Percentiles rank a stretch among this genome's conserved stretches.
These are phyloP conservation scores for Lachnum nothofagi DNA, from an alignment of 2,329 filamentous ascomycete genomes.

Conservation along the genomic window DNA sequence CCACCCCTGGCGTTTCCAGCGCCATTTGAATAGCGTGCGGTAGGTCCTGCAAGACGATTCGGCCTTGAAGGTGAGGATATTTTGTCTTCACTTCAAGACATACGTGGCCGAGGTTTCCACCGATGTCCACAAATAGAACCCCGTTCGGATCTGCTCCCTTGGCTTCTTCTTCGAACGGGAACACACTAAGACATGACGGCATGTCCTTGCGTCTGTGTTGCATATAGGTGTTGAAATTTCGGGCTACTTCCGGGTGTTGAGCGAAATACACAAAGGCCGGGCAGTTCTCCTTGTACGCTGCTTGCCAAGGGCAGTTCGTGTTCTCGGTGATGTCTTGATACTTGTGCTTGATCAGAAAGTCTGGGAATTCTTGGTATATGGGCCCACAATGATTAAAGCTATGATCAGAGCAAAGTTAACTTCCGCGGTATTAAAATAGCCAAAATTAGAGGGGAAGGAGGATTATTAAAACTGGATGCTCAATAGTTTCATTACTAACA, in stretches of 20 bases:
- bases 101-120: slow-evolving; percentile 39
- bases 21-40: slow-evolving; percentile 28
- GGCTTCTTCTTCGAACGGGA: not conserved
- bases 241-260: too few relatives aligned
- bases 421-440: too few relatives aligned
- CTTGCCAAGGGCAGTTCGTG: too few relatives aligned
- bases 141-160: not conserved
- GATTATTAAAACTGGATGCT: not conserved
- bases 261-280: too few relatives aligned
- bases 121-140: slow-evolving; percentile 38
- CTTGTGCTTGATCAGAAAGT: too few relatives aligned
- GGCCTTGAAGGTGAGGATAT: slow-evolving; percentile 32
- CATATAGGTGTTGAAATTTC: too few relatives aligned
- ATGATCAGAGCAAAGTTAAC: too few relatives aligned
- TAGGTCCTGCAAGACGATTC: slow-evolving; percentile 39
- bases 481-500: slow-evolving; percentile 5
- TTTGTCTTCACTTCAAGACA: slow-evolving; percentile 31
- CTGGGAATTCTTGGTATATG: too few relatives aligned
- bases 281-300: too few relatives aligned
- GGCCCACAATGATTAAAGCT: too few relatives aligned
- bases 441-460: not conserved
- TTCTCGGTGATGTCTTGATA: too few relatives aligned
- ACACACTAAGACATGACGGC: not conserved
- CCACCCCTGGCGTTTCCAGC: slow-evolving; percentile 29
- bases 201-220: not conserved